phyloP scores from a whole-genome alignment of 371 early-diverging fungal genomes.

The Lichtheimia hyalospora region DNA sequence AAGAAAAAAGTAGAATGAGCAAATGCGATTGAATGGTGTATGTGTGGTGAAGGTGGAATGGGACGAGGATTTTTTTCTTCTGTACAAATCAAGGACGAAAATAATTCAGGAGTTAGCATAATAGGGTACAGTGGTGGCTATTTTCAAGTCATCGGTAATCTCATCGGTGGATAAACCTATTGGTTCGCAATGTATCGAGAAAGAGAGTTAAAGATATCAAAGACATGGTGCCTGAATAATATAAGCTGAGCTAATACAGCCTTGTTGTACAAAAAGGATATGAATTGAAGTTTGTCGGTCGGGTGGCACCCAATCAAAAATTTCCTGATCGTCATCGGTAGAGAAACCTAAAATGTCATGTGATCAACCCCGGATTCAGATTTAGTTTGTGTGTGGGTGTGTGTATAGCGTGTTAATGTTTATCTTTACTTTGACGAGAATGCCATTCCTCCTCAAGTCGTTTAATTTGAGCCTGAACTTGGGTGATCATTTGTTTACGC shows the following conservation, averaged over 20 bases:
- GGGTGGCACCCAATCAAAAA: constrained; percentile 27
- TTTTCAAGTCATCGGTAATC: constrained; percentile 5
- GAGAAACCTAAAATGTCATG: constrained; percentile 20
- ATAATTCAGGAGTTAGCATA: background rate
- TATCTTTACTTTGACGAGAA: constrained; percentile 10
- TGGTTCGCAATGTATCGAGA: constrained; percentile 4
- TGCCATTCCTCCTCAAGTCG: constrained; percentile 21
- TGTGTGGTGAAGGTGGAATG: background rate
- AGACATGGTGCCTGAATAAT: too few species aligned
- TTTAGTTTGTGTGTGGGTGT: background rate
- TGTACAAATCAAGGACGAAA: background rate
- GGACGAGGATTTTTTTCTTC: background rate
- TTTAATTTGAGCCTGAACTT: constrained; percentile 21
- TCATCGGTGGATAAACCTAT: constrained; percentile 7
- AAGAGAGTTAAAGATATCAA: constrained; percentile 2
- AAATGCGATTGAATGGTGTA: background rate
- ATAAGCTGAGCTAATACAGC: background rate
- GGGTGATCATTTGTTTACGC: constrained; percentile 17
- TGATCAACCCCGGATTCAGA: background rate
- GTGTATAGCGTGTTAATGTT: too few species aligned
- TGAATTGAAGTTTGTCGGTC: constrained; percentile 24
- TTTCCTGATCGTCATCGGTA: constrained; percentile 30
- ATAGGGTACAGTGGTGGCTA: background rate
- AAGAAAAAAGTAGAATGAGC: too few species aligned
- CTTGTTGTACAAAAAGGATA: constrained; percentile 21